phyloP scores from a whole-genome alignment of 1,139 yeast species.

The Geotrichum reessii region DNA sequence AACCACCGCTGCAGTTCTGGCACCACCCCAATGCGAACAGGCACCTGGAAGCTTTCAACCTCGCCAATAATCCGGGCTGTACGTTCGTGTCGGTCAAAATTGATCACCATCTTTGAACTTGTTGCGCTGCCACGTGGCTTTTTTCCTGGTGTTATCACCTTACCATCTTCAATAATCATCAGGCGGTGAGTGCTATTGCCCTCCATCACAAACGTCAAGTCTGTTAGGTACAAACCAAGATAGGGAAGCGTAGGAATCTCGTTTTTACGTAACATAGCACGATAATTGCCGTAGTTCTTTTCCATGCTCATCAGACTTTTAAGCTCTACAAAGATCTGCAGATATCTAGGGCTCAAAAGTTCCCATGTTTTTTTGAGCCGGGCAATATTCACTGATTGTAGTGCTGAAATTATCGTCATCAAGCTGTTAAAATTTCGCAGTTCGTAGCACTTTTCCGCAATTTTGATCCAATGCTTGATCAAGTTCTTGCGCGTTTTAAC shows the following conservation, averaged over 20 bases:
- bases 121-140: neutral
- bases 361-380: constrained; percentile 68
- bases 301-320: constrained; percentile 74
- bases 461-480: constrained; percentile 75
- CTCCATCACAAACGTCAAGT: constrained; percentile 79
- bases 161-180: constrained; percentile 22
- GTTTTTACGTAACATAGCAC: constrained; percentile 56
- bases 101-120: constrained; percentile 49
- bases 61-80: constrained; percentile 71
- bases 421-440: constrained; percentile 78
- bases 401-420: constrained; percentile 80
- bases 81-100: constrained; percentile 76
- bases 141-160: constrained; percentile 8
- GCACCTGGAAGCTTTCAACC: constrained; percentile 69
- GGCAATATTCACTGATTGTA: constrained; percentile 75
- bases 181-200: constrained; percentile 68
- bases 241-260: constrained; percentile 78
- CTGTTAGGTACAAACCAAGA: constrained; percentile 76
- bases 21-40: constrained; percentile 36
- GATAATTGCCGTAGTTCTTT: constrained; percentile 71
- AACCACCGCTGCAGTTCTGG: constrained; percentile 35
- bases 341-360: constrained; percentile 55
- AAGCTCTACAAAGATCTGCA: constrained; percentile 58
- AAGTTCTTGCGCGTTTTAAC: constrained; percentile 51
- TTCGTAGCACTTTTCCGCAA: constrained; percentile 75